Evolutionary conservation across 768 basidiomycete species (phyloP).

Genomic region (Mycena alexandri): DNA sequence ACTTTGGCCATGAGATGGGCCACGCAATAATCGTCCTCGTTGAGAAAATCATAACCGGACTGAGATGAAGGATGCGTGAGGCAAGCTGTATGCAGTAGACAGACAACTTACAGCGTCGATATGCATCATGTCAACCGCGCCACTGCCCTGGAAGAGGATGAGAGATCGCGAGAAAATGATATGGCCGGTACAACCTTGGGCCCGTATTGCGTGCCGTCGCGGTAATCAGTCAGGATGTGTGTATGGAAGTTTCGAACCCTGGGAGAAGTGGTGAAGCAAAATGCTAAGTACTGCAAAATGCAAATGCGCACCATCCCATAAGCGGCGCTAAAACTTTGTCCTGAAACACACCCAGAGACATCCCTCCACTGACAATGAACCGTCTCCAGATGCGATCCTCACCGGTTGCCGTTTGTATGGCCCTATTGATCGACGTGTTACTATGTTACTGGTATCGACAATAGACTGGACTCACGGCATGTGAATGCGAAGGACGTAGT

Average conservation of each 20-base stretch:
- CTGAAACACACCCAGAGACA: conserved; percentile 44
- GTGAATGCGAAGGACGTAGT: conserved; percentile 40
- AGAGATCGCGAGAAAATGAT: conserved; percentile 18
- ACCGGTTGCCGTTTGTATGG: conserved; percentile 31
- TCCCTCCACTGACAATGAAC: conserved; percentile 43
- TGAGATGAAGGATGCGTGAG: conserved; percentile 19
- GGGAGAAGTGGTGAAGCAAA: conserved; percentile 21
- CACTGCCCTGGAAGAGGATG: conserved; percentile 34
- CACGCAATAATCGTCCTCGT: conserved; percentile 42
- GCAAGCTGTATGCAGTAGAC: conserved; percentile 14
- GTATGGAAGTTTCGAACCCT: conserved; percentile 45
- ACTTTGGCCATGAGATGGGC: conserved; percentile 42
- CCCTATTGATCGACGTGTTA: conserved; percentile 22
- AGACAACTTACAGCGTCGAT: conserved; percentile 33
- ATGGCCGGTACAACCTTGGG: conserved; percentile 39
- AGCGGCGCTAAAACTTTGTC: conserved; percentile 45
- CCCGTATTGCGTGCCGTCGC: conserved; percentile 43
- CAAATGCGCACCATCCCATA: conserved; percentile 42
- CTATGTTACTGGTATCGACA: not conserved
- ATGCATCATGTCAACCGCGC: conserved; percentile 41
- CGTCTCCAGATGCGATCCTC: conserved; percentile 41
- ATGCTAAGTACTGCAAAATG: not conserved
- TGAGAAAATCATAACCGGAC: conserved; percentile 42
- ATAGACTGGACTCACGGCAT: conserved; percentile 33
- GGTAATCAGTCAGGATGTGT: conserved; percentile 45